Conservation (phyloP, 768 basidiomycete species). For the Mycena maculata region DNA sequence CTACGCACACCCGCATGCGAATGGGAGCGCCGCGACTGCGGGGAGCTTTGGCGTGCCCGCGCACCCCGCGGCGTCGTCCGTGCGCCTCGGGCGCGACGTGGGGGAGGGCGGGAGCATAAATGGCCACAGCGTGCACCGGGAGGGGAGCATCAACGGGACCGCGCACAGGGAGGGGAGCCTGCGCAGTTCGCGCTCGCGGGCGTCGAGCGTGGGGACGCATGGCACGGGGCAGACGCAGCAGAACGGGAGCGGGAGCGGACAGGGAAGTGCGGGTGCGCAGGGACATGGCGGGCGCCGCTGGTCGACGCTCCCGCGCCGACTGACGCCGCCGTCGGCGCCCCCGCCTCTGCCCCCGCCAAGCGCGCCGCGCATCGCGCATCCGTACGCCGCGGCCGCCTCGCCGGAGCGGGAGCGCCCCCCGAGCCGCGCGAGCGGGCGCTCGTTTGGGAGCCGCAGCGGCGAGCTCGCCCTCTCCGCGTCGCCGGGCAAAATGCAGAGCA, state of each 20-base stretch:
- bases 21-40: slow-evolving; percentile 34
- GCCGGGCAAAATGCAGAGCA: not conserved
- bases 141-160: too few species aligned
- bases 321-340: slow-evolving; percentile 28
- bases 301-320: slow-evolving; percentile 31
- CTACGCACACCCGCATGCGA: slow-evolving; percentile 37
- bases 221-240: not conserved
- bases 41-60: slow-evolving; percentile 31
- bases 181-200: slow-evolving; percentile 24
- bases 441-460: slow-evolving; percentile 10
- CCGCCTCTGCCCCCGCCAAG: slow-evolving; percentile 14
- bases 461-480: not conserved
- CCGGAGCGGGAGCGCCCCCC: slow-evolving; percentile 12
- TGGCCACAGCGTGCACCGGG: too few species aligned
- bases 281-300: slow-evolving; percentile 22
- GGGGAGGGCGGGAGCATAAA: not conserved
- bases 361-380: slow-evolving; percentile 25
- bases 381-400: slow-evolving; percentile 28
- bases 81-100: not conserved
- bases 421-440: slow-evolving; percentile 25
- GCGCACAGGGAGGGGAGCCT: slow-evolving; percentile 7
- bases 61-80: not conserved
- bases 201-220: slow-evolving; percentile 25
- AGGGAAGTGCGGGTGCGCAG: not conserved
- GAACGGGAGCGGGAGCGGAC: not conserved